A percentile compares a stretch with the other conserved stretches of the same genome.
phyloP scores from a whole-genome alignment of 129 eudicot species.

The Helichrysum umbraculigerum region DNA sequence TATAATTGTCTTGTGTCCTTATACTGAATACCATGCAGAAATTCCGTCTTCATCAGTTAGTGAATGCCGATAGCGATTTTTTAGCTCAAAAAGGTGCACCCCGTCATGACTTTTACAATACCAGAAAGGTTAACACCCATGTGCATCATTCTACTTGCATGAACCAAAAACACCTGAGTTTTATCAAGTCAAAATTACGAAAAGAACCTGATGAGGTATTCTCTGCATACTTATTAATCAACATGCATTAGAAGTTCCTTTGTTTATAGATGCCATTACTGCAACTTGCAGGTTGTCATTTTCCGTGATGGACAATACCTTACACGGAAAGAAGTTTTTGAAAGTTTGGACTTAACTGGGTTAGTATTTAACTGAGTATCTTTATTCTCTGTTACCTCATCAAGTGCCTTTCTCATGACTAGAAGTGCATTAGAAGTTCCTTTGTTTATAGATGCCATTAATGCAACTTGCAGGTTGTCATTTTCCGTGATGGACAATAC shows the following conservation, averaged over 20 bases:
- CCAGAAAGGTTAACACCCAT: constrained; percentile 75
- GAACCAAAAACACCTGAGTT: constrained; percentile 80
- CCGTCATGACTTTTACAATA: constrained; percentile 72
- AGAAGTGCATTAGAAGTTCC: background rate
- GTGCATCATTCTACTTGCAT: constrained; percentile 85
- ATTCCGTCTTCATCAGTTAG: constrained; percentile 73
- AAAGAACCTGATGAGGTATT: constrained; percentile 80
- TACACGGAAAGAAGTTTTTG: constrained; percentile 70
- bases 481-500: constrained; percentile 74
- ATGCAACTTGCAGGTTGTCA: constrained; percentile 59
- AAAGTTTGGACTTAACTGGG: constrained; percentile 75
- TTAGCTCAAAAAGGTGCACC: constrained; percentile 74
- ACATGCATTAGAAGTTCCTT: background rate
- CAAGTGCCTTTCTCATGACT: background rate
- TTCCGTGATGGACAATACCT: constrained; percentile 74
- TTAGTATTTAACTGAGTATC: constrained; percentile 23
- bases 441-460: background rate
- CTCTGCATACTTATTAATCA: background rate
- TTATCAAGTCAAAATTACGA: constrained; percentile 62
- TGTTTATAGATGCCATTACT: background rate
- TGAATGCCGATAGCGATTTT: constrained; percentile 68
- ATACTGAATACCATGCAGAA: constrained; percentile 52
- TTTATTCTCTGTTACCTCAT: constrained; percentile 13
- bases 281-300: constrained; percentile 62
- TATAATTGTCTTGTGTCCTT: constrained; percentile 26